These are phyloP conservation scores for Waltergamsia citrina DNA, from an alignment of 2,329 filamentous ascomycete genomes.

Conservation along the genomic window DNA sequence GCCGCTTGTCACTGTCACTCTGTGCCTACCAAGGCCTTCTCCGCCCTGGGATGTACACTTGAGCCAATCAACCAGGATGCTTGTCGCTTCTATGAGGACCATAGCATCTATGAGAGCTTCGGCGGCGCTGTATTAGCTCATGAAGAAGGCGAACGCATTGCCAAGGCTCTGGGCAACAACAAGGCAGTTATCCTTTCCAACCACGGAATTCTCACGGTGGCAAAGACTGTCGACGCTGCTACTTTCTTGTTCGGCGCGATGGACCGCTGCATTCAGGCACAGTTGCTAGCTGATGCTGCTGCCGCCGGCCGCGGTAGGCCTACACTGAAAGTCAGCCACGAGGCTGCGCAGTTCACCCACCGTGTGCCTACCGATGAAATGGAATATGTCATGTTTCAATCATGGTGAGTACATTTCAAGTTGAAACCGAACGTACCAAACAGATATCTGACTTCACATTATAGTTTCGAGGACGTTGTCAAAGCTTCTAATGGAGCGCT, in stretches of 20 bases:
- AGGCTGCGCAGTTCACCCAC: slow-evolving; percentile 28
- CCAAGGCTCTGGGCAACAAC: slow-evolving; percentile 42
- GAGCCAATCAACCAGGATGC: slow-evolving; percentile 56
- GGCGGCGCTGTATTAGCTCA: slow-evolving; percentile 52
- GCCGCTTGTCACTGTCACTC: slow-evolving; percentile 55
- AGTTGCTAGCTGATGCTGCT: slow-evolving; percentile 21
- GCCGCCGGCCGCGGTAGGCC: slow-evolving; percentile 11
- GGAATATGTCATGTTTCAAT: too few relatives aligned
- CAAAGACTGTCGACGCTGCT: slow-evolving; percentile 56
- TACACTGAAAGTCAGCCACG: slow-evolving; percentile 20
- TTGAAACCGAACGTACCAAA: too few relatives aligned
- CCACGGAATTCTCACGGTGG: slow-evolving; percentile 55
- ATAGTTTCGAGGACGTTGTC: too few relatives aligned
- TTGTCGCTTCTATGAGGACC: slow-evolving; percentile 45
- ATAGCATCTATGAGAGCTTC: slow-evolving; percentile 50
- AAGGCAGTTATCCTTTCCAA: slow-evolving; percentile 51
- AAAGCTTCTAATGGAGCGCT: too few relatives aligned
- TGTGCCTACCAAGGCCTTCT: slow-evolving; percentile 50
- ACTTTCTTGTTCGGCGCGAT: slow-evolving; percentile 47
- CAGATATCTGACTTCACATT: too few relatives aligned
- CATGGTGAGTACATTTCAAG: too few relatives aligned
- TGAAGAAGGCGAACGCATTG: slow-evolving; percentile 51
- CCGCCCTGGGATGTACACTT: slow-evolving; percentile 42
- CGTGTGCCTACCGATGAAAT: slow-evolving; percentile 18
- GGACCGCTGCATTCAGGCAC: slow-evolving; percentile 21